These are phyloP conservation scores for Mycena chlorophos DNA, from an alignment of 768 basidiomycete genomes.

Conservation along the genomic window DNA sequence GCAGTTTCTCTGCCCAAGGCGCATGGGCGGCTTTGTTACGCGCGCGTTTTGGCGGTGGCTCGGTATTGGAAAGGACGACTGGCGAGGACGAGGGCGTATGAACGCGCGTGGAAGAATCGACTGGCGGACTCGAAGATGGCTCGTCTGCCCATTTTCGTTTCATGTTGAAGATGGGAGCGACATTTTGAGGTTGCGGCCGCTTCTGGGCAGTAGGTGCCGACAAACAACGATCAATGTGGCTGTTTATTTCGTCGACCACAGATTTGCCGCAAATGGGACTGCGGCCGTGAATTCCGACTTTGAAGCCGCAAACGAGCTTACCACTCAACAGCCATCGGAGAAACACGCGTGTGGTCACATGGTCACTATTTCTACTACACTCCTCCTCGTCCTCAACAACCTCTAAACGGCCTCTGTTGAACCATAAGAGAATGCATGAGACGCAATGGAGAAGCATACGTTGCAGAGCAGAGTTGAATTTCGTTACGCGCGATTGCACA, in stretches of 20 bases:
- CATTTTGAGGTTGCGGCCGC: conserved; percentile 6
- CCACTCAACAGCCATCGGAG: no score
- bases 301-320: neutral
- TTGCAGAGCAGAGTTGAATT: conserved; percentile 85
- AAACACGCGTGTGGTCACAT: no score
- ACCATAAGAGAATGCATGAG: conserved; percentile 3
- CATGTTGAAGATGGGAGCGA: conserved; percentile 30
- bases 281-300: neutral
- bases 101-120: neutral
- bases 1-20: conserved; percentile 70
- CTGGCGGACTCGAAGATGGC: conserved; percentile 12
- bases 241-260: conserved; percentile 49
- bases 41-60: conserved; percentile 24
- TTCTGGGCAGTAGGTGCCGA: conserved; percentile 31
- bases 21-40: conserved; percentile 33
- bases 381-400: conserved; percentile 4
- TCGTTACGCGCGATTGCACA: conserved; percentile 90
- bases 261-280: conserved; percentile 52
- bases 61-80: conserved; percentile 3
- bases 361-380: no score
- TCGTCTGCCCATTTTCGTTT: conserved; percentile 1
- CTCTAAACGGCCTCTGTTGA: conserved; percentile 42
- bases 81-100: neutral
- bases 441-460: conserved; percentile 47
- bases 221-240: conserved; percentile 47